These are phyloP conservation scores for Gracilaria caudata DNA, from an alignment of 23 red algal species.

Conservation along the genomic window DNA sequence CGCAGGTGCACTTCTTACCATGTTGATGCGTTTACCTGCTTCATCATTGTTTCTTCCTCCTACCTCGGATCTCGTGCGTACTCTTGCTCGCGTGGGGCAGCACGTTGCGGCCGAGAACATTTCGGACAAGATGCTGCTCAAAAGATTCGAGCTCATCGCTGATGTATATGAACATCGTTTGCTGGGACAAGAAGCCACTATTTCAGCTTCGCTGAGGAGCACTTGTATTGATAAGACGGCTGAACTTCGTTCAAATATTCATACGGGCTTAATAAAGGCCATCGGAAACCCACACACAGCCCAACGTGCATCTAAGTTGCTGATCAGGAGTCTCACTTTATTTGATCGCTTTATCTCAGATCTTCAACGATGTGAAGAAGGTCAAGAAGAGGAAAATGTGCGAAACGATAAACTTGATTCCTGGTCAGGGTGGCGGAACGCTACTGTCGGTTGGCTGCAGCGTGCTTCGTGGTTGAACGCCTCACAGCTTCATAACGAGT, in stretches of 20 bases:
- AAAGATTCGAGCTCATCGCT: slow-evolving; percentile 36
- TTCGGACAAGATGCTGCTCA: not conserved
- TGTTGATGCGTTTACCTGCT: slow-evolving; percentile 46
- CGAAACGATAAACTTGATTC: not conserved
- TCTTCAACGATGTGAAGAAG: not conserved
- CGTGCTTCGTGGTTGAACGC: slow-evolving; percentile 15
- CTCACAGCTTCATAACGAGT: not conserved
- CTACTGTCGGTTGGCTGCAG: slow-evolving; percentile 53
- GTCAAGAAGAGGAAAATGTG: not conserved
- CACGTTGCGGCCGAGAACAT: not conserved
- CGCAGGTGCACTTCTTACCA: not conserved
- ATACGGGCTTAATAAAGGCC: slow-evolving; percentile 1
- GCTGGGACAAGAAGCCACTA: not conserved
- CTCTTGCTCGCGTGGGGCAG: not conserved
- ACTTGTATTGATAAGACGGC: not conserved
- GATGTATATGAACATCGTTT: slow-evolving; percentile 50
- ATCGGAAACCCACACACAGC: slow-evolving; percentile 11
- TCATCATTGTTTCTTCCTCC: slow-evolving; percentile 22
- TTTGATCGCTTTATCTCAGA: slow-evolving; percentile 3
- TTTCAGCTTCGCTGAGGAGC: not conserved
- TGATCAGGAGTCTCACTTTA: slow-evolving; percentile 3
- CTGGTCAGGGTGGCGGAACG: slow-evolving; percentile 40
- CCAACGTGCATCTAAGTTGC: not conserved
- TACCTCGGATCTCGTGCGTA: not conserved
- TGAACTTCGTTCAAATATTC: not conserved